Evolutionary conservation across 495 filamentous ascomycete genomes (phyloP).

Genomic region (Filosporella fistucella): DNA sequence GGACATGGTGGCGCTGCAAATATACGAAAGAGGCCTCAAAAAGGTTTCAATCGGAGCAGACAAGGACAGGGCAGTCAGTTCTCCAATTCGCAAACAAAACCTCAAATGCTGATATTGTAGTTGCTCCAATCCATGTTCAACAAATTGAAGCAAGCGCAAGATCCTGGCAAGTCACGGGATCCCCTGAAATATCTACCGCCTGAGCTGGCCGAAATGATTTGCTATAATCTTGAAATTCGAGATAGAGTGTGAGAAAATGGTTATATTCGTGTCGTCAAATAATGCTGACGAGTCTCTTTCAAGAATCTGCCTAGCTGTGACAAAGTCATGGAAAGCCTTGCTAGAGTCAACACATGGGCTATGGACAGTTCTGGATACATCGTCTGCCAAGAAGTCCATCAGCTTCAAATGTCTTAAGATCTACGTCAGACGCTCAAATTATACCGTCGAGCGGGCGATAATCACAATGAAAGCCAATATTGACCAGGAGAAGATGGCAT

Average conservation of each 20-base stretch:
- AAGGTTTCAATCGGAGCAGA: slow-evolving; percentile 25
- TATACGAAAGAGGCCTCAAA: slow-evolving; percentile 23
- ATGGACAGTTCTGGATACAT: slow-evolving; percentile 23
- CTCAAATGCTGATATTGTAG: slow-evolving; percentile 7
- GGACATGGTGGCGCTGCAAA: slow-evolving; percentile 21
- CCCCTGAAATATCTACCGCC: slow-evolving; percentile 21
- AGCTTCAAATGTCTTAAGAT: slow-evolving; percentile 12
- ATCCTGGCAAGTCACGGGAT: slow-evolving; percentile 17
- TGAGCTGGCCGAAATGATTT: slow-evolving; percentile 22
- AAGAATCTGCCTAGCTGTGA: slow-evolving; percentile 24
- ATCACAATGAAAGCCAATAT: slow-evolving; percentile 12
- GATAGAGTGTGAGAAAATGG: slow-evolving; percentile 19
- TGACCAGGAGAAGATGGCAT: slow-evolving; percentile 9
- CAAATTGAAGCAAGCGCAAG: slow-evolving; percentile 14
- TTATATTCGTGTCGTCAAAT: not conserved
- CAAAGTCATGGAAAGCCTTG: slow-evolving; percentile 21
- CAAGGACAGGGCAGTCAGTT: slow-evolving; percentile 15
- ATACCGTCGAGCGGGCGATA: slow-evolving; percentile 18
- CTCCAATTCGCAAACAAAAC: not conserved
- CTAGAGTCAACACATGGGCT: slow-evolving; percentile 20
- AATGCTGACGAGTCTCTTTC: not conserved
- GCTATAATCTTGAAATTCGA: slow-evolving; percentile 15
- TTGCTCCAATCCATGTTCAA: slow-evolving; percentile 20
- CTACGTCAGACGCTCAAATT: slow-evolving; percentile 22
- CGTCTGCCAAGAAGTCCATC: slow-evolving; percentile 1